These are phyloP conservation scores for Cantharellus cinnabarinus DNA, from an alignment of 768 basidiomycete species.

Conservation along the genomic window DNA sequence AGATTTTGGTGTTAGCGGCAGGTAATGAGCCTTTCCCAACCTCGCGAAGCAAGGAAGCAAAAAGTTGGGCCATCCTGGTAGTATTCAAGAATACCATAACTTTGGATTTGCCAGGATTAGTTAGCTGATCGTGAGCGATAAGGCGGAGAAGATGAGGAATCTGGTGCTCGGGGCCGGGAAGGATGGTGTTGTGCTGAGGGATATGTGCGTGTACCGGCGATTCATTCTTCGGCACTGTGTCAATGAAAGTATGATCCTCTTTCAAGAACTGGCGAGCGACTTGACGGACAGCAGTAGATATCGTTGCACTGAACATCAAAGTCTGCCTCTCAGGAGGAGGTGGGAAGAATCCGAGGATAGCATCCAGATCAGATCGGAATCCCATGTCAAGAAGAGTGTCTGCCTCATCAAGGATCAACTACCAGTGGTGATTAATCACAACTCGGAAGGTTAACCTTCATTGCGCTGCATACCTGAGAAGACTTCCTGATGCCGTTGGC, in stretches of 20 bases:
- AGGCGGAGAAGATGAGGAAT: conserved; percentile 61
- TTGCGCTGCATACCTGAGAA: background rate
- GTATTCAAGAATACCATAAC: conserved; percentile 70
- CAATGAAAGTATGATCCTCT: conserved; percentile 44
- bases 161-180: conserved; percentile 44
- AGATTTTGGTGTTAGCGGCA: conserved; percentile 32
- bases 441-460: background rate
- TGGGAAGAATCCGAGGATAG: conserved; percentile 45
- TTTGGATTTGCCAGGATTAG: conserved; percentile 45
- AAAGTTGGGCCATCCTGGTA: conserved; percentile 66
- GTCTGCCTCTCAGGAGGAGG: conserved; percentile 54
- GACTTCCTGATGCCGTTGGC: background rate
- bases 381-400: conserved; percentile 86
- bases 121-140: conserved; percentile 73
- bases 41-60: conserved; percentile 37
- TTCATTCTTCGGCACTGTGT: conserved; percentile 41
- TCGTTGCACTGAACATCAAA: conserved; percentile 79
- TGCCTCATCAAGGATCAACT: conserved; percentile 85
- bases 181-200: conserved; percentile 62
- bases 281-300: conserved; percentile 48
- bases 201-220: conserved; percentile 55
- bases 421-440: background rate
- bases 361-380: conserved; percentile 70
- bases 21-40: conserved; percentile 24
- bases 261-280: conserved; percentile 42